Percentiles rank a stretch among this genome's conserved stretches.
Evolutionary conservation across 139 green algal species (phyloP).

Genomic region (Yamagishiella unicocca): DNA sequence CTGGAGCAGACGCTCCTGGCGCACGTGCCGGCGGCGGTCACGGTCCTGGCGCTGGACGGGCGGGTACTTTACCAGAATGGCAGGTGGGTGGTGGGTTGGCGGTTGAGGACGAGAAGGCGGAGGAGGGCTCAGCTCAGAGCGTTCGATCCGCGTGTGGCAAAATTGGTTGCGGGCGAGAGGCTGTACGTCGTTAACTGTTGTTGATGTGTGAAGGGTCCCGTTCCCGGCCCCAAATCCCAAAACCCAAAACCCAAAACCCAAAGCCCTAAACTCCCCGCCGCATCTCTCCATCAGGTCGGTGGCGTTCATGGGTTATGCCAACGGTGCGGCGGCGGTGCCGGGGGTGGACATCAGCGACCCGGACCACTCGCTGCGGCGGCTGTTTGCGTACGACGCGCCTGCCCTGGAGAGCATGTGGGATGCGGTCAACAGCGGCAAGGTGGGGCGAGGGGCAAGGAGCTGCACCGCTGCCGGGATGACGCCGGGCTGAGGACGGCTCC

Average conservation of each 20-base stretch:
- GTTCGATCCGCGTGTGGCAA: no score
- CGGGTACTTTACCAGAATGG: slow-evolving; percentile 31
- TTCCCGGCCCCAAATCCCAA: no score
- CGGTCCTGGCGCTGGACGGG: background rate
- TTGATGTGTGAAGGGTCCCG: no score
- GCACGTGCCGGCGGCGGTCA: slow-evolving; percentile 22
- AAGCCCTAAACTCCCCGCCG: no score
- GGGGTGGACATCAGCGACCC: background rate
- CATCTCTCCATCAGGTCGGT: slow-evolving; percentile 43
- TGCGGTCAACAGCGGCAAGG: background rate
- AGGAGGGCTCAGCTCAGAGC: no score
- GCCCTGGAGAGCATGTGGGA: slow-evolving; percentile 41
- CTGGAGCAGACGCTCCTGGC: slow-evolving; percentile 14
- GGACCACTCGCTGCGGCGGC: background rate
- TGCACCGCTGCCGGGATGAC: no score
- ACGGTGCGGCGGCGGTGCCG: background rate
- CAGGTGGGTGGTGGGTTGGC: background rate
- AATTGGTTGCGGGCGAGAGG: no score
- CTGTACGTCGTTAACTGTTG: no score
- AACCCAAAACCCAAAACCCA: no score
- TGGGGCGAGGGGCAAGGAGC: no score
- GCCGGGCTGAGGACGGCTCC: no score
- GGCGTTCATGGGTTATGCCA: slow-evolving; percentile 16
- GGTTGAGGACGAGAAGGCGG: background rate
- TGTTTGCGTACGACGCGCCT: slow-evolving; percentile 4